A percentile compares a stretch with the other conserved stretches of the same genome.
phyloP scores from a whole-genome alignment of 169 alveolate species.

The Cryptosporidium baileyi region DNA sequence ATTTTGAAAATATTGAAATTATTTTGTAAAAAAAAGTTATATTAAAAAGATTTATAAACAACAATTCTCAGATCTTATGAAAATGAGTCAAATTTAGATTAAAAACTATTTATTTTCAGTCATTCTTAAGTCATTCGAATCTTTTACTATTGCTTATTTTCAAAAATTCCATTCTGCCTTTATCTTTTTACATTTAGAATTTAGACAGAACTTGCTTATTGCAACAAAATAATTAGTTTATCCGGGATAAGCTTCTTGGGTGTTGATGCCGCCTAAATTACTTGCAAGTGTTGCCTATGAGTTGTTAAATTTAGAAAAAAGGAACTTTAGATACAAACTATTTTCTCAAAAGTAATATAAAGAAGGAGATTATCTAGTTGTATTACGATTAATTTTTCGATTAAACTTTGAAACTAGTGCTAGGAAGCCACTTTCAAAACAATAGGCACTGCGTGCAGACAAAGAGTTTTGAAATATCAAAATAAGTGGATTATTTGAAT shows the following conservation, averaged over 20 bases:
- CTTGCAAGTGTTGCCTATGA: slow-evolving; percentile 54
- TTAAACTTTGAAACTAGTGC: neutral
- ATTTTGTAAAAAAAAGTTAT: no score
- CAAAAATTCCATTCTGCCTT: no score
- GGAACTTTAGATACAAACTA: neutral
- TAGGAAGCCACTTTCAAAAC: neutral
- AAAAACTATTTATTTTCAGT: no score
- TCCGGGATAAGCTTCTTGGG: slow-evolving; percentile 59
- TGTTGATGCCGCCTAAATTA: slow-evolving; percentile 68
- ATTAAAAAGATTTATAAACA: no score
- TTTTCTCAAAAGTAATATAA: neutral
- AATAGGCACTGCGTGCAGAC: slow-evolving; percentile 50
- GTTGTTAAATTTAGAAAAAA: slow-evolving; percentile 1
- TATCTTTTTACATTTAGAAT: neutral
- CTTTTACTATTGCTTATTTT: no score
- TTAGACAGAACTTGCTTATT: slow-evolving; percentile 63
- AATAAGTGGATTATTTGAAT: slow-evolving; percentile 54
- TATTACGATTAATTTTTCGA: neutral
- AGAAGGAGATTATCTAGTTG: neutral
- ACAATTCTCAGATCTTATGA: no score
- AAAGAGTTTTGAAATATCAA: neutral
- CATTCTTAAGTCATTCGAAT: no score
- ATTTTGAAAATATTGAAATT: no score
- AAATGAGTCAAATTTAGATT: no score
- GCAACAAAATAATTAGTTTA: neutral